Conservation (phyloP, 768 basidiomycete genomes). For the Russula compacta region DNA sequence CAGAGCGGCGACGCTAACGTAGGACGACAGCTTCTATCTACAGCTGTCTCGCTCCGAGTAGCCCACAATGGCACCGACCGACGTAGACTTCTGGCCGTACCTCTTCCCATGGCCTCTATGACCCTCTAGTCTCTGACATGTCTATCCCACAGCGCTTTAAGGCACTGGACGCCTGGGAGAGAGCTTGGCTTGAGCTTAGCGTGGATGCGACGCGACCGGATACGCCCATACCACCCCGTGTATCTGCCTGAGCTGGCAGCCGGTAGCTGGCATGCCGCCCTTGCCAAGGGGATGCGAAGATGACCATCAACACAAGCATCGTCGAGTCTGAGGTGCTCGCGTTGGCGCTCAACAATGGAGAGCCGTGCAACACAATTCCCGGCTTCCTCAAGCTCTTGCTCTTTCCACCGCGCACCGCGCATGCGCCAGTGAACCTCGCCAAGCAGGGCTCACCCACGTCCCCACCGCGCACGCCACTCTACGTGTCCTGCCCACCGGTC, state of each 20-base stretch:
- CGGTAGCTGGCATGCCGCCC: constrained; percentile 28
- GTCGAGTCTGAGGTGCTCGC: no score
- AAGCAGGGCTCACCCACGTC: no score
- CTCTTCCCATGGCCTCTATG: constrained; percentile 29
- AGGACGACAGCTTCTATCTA: no score
- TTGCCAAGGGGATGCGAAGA: constrained; percentile 38
- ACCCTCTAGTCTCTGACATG: background rate
- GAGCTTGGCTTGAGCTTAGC: constrained; percentile 1
- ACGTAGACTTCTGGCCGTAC: constrained; percentile 23
- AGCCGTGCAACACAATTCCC: no score
- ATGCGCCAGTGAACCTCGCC: no score
- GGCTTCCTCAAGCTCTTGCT: no score
- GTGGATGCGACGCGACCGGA: constrained; percentile 49
- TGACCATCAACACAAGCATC: constrained; percentile 29
- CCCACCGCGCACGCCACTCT: no score
- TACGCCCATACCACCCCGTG: constrained; percentile 42
- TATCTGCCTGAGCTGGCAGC: constrained; percentile 39
- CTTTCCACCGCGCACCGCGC: no score
- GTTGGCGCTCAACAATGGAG: no score
- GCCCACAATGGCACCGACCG: no score
- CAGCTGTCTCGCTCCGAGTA: no score
- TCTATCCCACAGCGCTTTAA: constrained; percentile 1
- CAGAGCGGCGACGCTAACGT: constrained; percentile 27
- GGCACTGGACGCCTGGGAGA: constrained; percentile 8
- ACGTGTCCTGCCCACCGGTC: no score